Evolutionary conservation across 2,329 filamentous ascomycete species (phyloP).

Genomic region (Alternaria novae-zelandiae): DNA sequence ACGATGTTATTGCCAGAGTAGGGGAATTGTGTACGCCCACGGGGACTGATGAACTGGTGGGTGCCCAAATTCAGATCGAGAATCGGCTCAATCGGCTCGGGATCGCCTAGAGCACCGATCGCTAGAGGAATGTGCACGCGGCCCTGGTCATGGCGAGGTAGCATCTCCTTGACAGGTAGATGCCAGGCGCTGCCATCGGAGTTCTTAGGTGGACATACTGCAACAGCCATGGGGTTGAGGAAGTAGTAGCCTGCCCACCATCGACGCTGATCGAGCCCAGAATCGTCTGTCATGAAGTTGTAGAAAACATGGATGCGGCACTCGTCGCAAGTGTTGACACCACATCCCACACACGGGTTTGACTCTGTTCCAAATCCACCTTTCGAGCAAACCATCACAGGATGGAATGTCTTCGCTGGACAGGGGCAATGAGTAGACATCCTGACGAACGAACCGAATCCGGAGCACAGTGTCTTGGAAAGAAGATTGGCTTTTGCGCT

Average conservation of each 20-base stretch:
- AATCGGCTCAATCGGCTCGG: slow-evolving; percentile 27
- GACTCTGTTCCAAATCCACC: slow-evolving; percentile 13
- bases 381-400: neutral
- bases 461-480: slow-evolving; percentile 16
- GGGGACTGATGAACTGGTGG: slow-evolving; percentile 5
- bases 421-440: slow-evolving; percentile 2
- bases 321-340: slow-evolving; percentile 35
- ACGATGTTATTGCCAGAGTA: slow-evolving; percentile 21
- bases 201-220: slow-evolving; percentile 22
- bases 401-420: slow-evolving; percentile 1
- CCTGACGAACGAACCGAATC: neutral
- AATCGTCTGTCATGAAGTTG: slow-evolving; percentile 24
- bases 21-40: slow-evolving; percentile 17
- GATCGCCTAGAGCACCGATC: slow-evolving; percentile 8
- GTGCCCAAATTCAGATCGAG: slow-evolving; percentile 28
- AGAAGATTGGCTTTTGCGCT: slow-evolving; percentile 12
- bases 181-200: slow-evolving; percentile 9
- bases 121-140: slow-evolving; percentile 27
- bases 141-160: slow-evolving; percentile 30
- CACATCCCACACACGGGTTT: slow-evolving; percentile 25
- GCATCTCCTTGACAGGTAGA: neutral
- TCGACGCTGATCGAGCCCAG: slow-evolving; percentile 22
- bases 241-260: slow-evolving; percentile 34
- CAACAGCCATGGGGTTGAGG: slow-evolving; percentile 15
- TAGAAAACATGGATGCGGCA: slow-evolving; percentile 39